phyloP scores from a whole-genome alignment of 2,329 filamentous ascomycete species.

The Talaromyces piceae region DNA sequence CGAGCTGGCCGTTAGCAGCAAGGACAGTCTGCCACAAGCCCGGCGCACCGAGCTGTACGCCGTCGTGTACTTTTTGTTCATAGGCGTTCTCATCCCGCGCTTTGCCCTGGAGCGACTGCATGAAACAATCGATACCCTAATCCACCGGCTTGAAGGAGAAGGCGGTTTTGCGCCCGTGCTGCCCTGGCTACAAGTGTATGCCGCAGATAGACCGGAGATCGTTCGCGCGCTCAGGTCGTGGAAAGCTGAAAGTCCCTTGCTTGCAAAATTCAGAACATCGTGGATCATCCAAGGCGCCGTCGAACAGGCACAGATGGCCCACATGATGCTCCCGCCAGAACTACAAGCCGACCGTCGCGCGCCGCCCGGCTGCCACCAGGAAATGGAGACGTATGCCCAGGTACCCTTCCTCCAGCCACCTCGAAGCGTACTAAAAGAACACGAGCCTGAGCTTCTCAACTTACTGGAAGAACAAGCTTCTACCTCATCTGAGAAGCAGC shows the following conservation, averaged over 20 bases:
- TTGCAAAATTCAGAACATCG: neutral
- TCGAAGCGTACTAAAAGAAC: slow-evolving; percentile 4
- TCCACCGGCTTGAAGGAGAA: slow-evolving; percentile 1
- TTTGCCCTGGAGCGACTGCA: slow-evolving; percentile 5
- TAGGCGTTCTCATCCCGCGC: slow-evolving; percentile 9
- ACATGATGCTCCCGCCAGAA: too few species aligned
- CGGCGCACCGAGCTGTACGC: slow-evolving; percentile 10
- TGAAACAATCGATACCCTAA: neutral
- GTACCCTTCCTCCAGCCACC: slow-evolving; percentile 9
- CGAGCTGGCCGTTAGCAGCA: slow-evolving; percentile 8
- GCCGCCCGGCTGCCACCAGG: slow-evolving; percentile 10
- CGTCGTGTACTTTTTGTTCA: slow-evolving; percentile 7
- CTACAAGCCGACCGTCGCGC: neutral
- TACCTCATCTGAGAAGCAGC: too few species aligned
- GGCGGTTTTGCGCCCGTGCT: neutral
- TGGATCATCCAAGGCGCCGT: neutral
- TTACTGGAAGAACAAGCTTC: slow-evolving; percentile 5
- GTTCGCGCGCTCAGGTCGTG: slow-evolving; percentile 4
- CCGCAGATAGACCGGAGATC: slow-evolving; percentile 2
- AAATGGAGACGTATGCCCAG: slow-evolving; percentile 6
- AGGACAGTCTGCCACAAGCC: slow-evolving; percentile 2
- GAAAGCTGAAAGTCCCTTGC: neutral
- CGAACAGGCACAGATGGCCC: too few species aligned
- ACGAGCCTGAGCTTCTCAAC: slow-evolving; percentile 9
- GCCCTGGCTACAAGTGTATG: slow-evolving; percentile 7